Conservation (phyloP, 176 grass and related monocot species). For the Aegilops tauschii region DNA sequence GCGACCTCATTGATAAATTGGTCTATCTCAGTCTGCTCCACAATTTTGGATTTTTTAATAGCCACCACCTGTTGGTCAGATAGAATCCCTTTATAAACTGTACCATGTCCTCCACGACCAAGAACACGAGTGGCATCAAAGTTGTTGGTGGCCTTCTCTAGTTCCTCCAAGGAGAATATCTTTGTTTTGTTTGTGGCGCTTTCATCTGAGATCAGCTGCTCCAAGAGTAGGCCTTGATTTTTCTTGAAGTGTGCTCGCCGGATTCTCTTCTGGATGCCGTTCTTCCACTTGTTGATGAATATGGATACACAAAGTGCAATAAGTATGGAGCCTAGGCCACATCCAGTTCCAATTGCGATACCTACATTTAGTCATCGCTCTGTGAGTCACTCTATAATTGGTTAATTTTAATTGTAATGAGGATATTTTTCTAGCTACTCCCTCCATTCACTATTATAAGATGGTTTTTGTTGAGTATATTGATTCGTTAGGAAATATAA, state of each 20-base stretch:
- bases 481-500: too few species aligned
- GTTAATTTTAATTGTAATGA: background rate
- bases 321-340: slow-evolving; percentile 1
- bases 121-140: background rate
- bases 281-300: slow-evolving; percentile 1
- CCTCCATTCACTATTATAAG: too few species aligned
- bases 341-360: slow-evolving; percentile 10
- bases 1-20: slow-evolving; percentile 2
- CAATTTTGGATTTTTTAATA: slow-evolving; percentile 3
- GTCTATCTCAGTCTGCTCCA: background rate
- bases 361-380: background rate
- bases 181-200: slow-evolving; percentile 15
- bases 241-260: background rate
- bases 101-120: background rate
- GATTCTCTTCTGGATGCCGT: background rate
- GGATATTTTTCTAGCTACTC: background rate
- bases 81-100: background rate
- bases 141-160: slow-evolving; percentile 28
- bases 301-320: background rate
- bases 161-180: slow-evolving; percentile 37
- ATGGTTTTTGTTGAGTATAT: too few species aligned
- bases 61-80: background rate
- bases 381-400: background rate
- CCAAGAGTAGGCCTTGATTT: background rate
- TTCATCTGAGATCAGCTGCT: slow-evolving; percentile 10